Base-by-base conservation (phyloP, 2,329 filamentous ascomycete species). In the Aspergillaceae sp. region DNA sequence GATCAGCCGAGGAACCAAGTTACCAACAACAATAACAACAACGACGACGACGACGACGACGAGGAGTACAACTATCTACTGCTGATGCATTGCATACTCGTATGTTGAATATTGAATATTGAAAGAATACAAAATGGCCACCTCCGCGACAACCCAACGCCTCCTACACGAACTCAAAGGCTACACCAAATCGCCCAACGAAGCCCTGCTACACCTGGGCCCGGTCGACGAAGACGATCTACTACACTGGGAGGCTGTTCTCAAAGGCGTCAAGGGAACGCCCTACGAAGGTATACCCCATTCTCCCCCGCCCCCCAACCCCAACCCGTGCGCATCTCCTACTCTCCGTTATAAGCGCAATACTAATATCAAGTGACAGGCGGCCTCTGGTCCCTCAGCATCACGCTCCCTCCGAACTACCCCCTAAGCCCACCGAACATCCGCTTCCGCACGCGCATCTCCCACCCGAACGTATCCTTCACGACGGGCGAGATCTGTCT, bases 401-500 rank as follows among this genome's bases (percentile, higher is more conserved):
- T 98, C 66, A 64, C 73, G 43, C 78, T 97, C 58, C 90, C 92
- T 0, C 55, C 77, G 0, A 79, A 77, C 36, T 97, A 98, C 69
- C 92, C 92, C 3, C 76, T 86, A 47, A 69, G 78, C 1, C 84
- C 92, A 1, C 92, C 92, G 1, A 76, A 73, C 36, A 83, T 98
- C 54, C 74, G 70, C 48, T 98, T 98, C 72, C 71, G 76, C n/a
- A 98, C 89, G 33, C 80, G 82, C 51, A 81, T 94, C 54, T 86
- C 87, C 59, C 89, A 95, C 71, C 83, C 90, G 41, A 96, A 96
- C 68, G 81, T 85, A 40, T 72, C 77, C 51, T 81, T 80, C 63
- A 71, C 74, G 35, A 89, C 81, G 2, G 92, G 92, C 56, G 90
- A 96, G 69, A 92, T 98, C 62, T 98, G 92, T 66, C 80, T 97